Evolutionary conservation across 2,329 filamentous ascomycete genomes (phyloP), one percentile per base, ranked within the genome.

Genomic region (Pseudopithomyces maydicus): DNA sequence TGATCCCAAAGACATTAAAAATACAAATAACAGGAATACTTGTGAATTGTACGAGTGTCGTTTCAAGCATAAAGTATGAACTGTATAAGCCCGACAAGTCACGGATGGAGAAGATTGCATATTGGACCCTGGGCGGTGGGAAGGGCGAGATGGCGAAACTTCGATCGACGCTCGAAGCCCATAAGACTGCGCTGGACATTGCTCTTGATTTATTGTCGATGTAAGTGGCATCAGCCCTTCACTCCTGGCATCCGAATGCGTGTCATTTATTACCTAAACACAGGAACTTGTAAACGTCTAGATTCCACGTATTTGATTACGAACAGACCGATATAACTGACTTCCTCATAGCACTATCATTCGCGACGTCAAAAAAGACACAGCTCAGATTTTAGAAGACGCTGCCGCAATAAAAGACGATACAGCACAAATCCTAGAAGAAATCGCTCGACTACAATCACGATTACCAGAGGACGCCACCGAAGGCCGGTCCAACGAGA

Each of bases 371-470:
- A 61, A 56, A 35, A 54, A 48, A 3, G 58, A 58, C 23, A 61
- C 60, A 1, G n/a, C 22, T n/a, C 32, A 49, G n/a, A 54, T 57
- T 7, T 22, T 14, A 3, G 23, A 41, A 19, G 49, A 61, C n/a
- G 52, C 53, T n/a, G 55, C 45, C 26, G 53, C 52, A 10, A 58
- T 63, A 50, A 60, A 58, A 22, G 39, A 58, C 6, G 60, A 63
- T 38, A 61, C 58, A 7, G 17, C 55, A 7, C 33, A 57, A 43
- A 62, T 62, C 8, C 51, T 59, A 19, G 46, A 51, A 22, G 42
- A 59, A 35, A 57, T 62, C 48, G 57, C 49, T 36, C 56, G 51
- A 2, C 33, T 62, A 3, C 36, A 56, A 47, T 45, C 50, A 39
- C 44, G 54, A 44, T 42, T 58, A 15, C 47, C 55, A 48, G 35